Evolutionary conservation across 1,284 basidiomycete species (phyloP).

Genomic region (Afroboletus lepidellus): DNA sequence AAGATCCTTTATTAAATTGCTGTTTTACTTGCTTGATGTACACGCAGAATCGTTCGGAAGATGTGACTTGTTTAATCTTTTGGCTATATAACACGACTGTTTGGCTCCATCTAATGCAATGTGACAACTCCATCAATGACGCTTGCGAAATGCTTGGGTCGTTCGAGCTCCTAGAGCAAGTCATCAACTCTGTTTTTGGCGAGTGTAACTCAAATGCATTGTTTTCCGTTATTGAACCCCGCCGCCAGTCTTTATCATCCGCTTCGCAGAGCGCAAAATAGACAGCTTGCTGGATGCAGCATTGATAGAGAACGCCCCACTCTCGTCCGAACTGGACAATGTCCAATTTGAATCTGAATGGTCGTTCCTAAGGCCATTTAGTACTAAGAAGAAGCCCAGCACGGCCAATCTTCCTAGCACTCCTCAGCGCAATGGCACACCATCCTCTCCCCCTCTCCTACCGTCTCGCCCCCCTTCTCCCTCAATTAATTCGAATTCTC

Average conservation of each 20-base stretch:
- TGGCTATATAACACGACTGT: constrained; percentile 93
- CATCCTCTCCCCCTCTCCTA: constrained; percentile 40
- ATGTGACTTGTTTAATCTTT: constrained; percentile 85
- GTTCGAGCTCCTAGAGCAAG: constrained; percentile 79
- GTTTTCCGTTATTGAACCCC: constrained; percentile 9
- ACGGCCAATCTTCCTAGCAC: constrained; percentile 33
- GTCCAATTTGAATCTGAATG: constrained; percentile 96
- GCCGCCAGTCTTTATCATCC: constrained; percentile 85
- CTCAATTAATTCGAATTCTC: constrained; percentile 37
- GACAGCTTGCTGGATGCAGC: constrained; percentile 84
- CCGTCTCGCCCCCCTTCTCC: constrained; percentile 51
- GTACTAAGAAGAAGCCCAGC: constrained; percentile 60
- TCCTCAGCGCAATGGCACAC: constrained; percentile 37
- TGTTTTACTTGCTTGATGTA: constrained; percentile 10
- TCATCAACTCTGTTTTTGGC: constrained; percentile 95
- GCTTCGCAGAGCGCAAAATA: constrained; percentile 86
- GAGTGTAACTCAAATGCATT: constrained; percentile 19
- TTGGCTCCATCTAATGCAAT: constrained; percentile 87
- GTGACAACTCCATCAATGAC: constrained; percentile 73
- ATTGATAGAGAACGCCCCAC: constrained; percentile 81
- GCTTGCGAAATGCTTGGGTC: constrained; percentile 80
- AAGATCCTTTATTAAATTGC: constrained; percentile 35
- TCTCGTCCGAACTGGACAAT: constrained; percentile 76
- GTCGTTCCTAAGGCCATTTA: constrained; percentile 84
- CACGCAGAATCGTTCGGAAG: constrained; percentile 73